Evolutionary conservation across 306 rosid species (phyloP), one percentile per base, ranked within the genome.

Genomic region (Dalbergia cultrata): DNA sequence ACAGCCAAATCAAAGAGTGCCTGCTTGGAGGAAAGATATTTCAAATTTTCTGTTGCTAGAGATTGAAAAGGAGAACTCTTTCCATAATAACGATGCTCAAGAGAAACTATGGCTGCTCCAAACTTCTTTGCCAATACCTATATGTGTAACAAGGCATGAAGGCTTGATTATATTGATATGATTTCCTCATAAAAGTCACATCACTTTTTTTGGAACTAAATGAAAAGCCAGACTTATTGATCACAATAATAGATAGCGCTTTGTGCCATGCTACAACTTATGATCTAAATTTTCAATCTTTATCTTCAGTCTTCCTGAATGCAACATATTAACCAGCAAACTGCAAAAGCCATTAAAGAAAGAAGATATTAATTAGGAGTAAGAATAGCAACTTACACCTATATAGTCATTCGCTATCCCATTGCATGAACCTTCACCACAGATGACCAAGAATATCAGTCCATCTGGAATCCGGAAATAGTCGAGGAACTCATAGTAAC

Each of bases 31-130:
- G 99, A 95, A 72, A 95, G 90, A 81, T 90, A 93, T 63, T 86
- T 91, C 92, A 95, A 86, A 83, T 95, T 95, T 73, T 90, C 89
- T 0, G 99, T 91, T 16, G 85, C 76, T 50, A 86, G 88, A 14
- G 92, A 89, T 44, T 90, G 78, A 70, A 91, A 91, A 16, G 97
- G 97, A 53, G 91, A 83, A 71, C 97, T 95, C 80, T 85, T 82
- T 70, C 99, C 99, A 54, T 95, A 95, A 84, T 93, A 95, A 16
- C 97, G 95, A 88, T 95, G 99, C 91, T 95, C 99, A 16, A 90
- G 95, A 78, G 97, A 79, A 83, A 95, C 97, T 70, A 95, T 76
- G 26, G 99, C 99, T 21, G 99, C 99, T 67, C 94, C 97, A 58
- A 95, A 95, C 82, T 92, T 92, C 92, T 95, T 90, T 35, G 97